These are phyloP conservation scores for Spiromastix sp. DNA, from an alignment of 2,329 filamentous ascomycete genomes.

Conservation along the genomic window DNA sequence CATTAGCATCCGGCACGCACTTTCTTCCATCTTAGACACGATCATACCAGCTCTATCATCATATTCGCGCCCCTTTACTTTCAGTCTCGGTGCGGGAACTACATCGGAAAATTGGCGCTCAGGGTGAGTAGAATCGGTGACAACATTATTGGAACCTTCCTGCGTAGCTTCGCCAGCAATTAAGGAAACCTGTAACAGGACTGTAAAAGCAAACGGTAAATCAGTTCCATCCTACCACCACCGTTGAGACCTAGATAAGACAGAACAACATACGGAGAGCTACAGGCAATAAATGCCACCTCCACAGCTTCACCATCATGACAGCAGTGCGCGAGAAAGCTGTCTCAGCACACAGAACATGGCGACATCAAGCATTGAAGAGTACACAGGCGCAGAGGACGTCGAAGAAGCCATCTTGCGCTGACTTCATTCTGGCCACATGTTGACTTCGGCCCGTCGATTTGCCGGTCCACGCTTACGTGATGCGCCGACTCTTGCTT, in stretches of 20 bases:
- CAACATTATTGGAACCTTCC: conserved; percentile 2
- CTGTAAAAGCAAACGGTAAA: too few species aligned
- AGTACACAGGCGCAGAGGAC: background rate
- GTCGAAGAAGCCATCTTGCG: background rate
- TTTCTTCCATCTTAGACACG: background rate
- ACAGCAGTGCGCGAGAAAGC: too few species aligned
- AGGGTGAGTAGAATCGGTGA: background rate
- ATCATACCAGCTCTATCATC: background rate
- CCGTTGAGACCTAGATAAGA: too few species aligned
- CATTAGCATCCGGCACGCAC: background rate
- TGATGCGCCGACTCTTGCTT: too few species aligned
- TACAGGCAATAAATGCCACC: conserved; percentile 11
- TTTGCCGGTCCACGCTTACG: too few species aligned
- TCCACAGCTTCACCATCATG: conserved; percentile 12
- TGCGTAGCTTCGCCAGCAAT: too few species aligned
- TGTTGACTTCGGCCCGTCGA: background rate
- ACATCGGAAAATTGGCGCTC: conserved; percentile 3
- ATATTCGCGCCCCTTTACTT: conserved; percentile 1
- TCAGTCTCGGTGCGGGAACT: conserved; percentile 3
- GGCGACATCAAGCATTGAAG: conserved; percentile 5
- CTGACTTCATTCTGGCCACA: conserved; percentile 2
- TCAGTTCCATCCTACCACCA: too few species aligned
- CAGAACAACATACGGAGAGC: conserved; percentile 9
- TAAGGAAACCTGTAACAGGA: too few species aligned
- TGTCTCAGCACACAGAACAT: background rate